Conservation (phyloP, 1,284 basidiomycete genomes). For the Ganoderma sinense region DNA sequence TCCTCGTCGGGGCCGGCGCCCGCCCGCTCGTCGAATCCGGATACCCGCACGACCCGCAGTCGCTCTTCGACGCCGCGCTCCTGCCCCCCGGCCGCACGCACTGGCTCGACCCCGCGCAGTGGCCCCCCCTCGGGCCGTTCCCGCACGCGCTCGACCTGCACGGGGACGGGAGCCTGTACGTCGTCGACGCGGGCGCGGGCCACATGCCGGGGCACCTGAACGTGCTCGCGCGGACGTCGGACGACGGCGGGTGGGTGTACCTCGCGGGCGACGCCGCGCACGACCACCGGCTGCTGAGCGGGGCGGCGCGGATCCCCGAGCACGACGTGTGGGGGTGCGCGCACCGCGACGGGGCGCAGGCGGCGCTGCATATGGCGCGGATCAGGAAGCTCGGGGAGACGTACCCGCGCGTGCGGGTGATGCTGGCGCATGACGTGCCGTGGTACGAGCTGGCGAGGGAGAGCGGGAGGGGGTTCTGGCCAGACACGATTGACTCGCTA, state of each 20-base stretch:
- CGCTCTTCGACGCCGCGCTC: conserved; percentile 43
- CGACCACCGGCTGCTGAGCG: conserved; percentile 57
- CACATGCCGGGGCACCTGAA: conserved; percentile 63
- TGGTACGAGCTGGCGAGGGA: conserved; percentile 56
- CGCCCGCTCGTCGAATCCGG: conserved; percentile 44
- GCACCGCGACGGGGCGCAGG: conserved; percentile 50
- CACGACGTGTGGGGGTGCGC: conserved; percentile 43
- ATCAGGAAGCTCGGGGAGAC: conserved; percentile 47
- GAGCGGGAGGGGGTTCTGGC: conserved; percentile 48
- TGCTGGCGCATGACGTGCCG: conserved; percentile 59
- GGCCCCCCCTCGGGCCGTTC: conserved; percentile 50
- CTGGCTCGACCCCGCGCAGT: conserved; percentile 39
- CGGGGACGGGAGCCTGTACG: conserved; percentile 62
- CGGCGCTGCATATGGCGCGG: conserved; percentile 50
- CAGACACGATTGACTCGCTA: conserved; percentile 40
- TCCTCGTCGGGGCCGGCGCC: conserved; percentile 51
- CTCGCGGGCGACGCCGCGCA: conserved; percentile 65
- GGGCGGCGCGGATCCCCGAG: conserved; percentile 49
- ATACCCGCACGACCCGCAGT: conserved; percentile 50
- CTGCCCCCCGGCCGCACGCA: conserved; percentile 52
- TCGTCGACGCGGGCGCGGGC: conserved; percentile 59
- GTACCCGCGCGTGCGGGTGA: conserved; percentile 48
- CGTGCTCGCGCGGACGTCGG: conserved; percentile 61
- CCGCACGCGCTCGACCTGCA: conserved; percentile 59
- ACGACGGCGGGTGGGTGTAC: conserved; percentile 61